Evolutionary conservation across 805 yeast genomes (phyloP).

Genomic region (Ogataea trehalophila): DNA sequence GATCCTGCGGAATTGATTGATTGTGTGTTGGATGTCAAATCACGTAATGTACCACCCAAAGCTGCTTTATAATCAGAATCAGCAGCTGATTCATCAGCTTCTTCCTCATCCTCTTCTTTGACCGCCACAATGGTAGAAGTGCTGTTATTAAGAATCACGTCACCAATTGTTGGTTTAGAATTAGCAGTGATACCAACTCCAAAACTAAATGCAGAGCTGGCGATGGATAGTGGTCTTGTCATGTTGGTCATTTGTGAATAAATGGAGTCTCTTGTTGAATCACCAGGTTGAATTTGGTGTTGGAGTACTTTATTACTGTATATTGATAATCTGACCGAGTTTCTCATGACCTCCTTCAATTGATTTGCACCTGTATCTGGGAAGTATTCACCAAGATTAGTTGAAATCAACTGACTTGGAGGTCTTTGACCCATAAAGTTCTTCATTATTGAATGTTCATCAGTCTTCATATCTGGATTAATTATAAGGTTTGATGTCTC

Average conservation of each 20-base stretch:
- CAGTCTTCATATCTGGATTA: conserved; percentile 1
- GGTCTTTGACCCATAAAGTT: conserved; percentile 85
- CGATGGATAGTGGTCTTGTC: conserved; percentile 21
- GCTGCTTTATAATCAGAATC: not conserved
- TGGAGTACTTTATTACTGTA: conserved; percentile 23
- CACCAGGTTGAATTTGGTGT: conserved; percentile 8
- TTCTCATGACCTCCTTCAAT: conserved; percentile 74
- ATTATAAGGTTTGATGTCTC: conserved; percentile 7
- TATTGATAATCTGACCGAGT: conserved; percentile 76
- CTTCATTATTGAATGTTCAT: conserved; percentile 26
- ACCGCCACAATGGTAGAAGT: conserved; percentile 34
- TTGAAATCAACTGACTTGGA: conserved; percentile 85
- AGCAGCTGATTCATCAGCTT: not conserved
- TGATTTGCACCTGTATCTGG: conserved; percentile 74
- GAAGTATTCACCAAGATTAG: conserved; percentile 84
- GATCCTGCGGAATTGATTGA: conserved; percentile 2
- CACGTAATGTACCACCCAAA: not conserved
- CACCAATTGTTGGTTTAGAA: conserved; percentile 54
- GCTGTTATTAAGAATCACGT: conserved; percentile 51
- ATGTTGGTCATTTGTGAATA: conserved; percentile 16
- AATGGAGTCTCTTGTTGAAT: conserved; percentile 16
- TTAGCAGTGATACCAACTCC: conserved; percentile 26
- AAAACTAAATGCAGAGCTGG: conserved; percentile 24
- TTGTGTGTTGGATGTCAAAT: too few relatives aligned
- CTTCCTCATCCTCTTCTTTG: conserved; percentile 17